phyloP scores from a whole-genome alignment of 192 early-diverging fungal species.

The Coemansia sp. region DNA sequence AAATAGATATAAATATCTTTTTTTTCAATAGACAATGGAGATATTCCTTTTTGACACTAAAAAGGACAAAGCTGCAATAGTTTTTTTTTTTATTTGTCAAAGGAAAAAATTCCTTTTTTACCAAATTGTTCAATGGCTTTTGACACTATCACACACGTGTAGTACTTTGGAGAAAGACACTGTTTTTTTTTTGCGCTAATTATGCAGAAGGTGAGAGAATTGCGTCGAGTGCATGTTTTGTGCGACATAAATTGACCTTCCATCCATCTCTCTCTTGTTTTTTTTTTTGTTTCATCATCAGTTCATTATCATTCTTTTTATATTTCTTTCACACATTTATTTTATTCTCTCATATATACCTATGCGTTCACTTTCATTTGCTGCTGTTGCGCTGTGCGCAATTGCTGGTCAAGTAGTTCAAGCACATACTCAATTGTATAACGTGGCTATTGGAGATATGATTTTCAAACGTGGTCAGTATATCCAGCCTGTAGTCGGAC shows the following conservation, averaged over 20 bases:
- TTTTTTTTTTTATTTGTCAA: no score
- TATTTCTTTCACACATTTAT: not conserved
- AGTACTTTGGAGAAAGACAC: not conserved
- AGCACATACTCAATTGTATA: slow-evolving; percentile 38
- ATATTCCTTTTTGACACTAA: no score
- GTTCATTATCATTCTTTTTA: not conserved
- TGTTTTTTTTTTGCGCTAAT: not conserved
- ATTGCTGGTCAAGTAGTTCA: slow-evolving; percentile 1
- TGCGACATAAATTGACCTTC: not conserved
- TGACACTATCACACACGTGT: not conserved
- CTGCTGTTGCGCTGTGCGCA: slow-evolving; percentile 14
- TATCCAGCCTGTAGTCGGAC: slow-evolving; percentile 27
- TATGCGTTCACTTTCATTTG: not conserved
- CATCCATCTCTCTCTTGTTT: not conserved
- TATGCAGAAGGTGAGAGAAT: not conserved
- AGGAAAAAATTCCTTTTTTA: no score
- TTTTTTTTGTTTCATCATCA: not conserved
- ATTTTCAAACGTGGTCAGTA: slow-evolving; percentile 18
- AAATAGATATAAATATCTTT: not conserved
- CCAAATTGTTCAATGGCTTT: no score
- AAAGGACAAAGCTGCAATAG: no score
- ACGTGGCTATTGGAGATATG: slow-evolving; percentile 16
- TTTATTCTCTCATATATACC: not conserved
- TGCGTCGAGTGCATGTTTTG: not conserved
- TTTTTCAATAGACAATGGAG: not conserved